Evolutionary conservation across 202 grass and related monocot species (phyloP), one percentile per base, ranked within the genome.

Genomic region (Cymbopogon flexuosus): DNA sequence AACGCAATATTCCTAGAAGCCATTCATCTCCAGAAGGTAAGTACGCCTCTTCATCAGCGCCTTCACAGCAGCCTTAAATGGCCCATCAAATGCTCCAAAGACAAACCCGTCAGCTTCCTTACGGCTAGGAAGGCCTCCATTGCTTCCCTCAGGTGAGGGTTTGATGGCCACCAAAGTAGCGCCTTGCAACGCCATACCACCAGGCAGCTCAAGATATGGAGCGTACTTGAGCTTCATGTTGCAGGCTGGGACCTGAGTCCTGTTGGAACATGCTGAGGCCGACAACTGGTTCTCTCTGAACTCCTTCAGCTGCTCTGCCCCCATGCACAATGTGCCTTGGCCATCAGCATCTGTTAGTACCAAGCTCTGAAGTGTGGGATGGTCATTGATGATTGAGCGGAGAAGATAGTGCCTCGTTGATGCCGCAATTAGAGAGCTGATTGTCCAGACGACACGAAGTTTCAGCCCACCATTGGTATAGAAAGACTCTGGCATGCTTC

Each of bases 1-100:
- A 77, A 70, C 60, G 34, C 8, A 45, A 73, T 65, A 59, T 79
- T 67, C 70, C 84, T 93, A 97, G 92, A 97, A 97, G 47, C 91
- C 94, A 85, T 97, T 97, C 89, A 97, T 97, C 73, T 97, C 94
- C 27, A 97, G 60, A 63, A 91, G 91, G 58, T 97, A 97, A 10
- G 89, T 93, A 16, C 89, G 85, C 40, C 88, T 88, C 86, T 97
- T 91, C 85, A 90, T 89, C 89, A 97, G 65, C 1, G 85, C 73
- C 85, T 92, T 97, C 4, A 88, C 91, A 27, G 91, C 91, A 18
- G 73, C 67, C 61, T 83, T 90, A 46, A 91, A 87, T 14, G 86
- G 80, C 27, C 91, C 94, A 63, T 97, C 91, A 39, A 97, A 97
- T 72, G 87, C 87, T 75, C 87, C 83, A 15, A 64, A 83, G 35